phyloP scores from a whole-genome alignment of 2,329 filamentous ascomycete genomes.

The Hypoxylon sp. region DNA sequence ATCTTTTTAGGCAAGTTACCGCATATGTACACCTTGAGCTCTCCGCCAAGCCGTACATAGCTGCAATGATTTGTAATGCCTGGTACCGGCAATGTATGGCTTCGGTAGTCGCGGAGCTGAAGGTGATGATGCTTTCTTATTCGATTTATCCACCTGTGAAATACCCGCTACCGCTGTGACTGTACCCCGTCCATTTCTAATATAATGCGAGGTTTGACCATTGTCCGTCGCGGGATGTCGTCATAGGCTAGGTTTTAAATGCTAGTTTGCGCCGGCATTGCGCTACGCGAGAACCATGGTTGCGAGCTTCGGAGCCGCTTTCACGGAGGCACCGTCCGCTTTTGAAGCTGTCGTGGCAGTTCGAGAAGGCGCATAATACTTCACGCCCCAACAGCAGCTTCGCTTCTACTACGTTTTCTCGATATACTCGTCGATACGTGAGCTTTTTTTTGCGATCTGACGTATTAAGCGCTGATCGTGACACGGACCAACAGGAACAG shows the following conservation, averaged over 20 bases:
- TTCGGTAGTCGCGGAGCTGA: slow-evolving; percentile 32
- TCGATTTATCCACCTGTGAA: slow-evolving; percentile 12
- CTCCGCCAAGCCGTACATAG: neutral
- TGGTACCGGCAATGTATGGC: slow-evolving; percentile 14
- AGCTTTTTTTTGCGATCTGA: slow-evolving; percentile 20
- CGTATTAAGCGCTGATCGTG: slow-evolving; percentile 27
- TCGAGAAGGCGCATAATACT: slow-evolving; percentile 11
- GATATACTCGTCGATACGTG: slow-evolving; percentile 9
- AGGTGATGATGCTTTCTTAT: slow-evolving; percentile 17
- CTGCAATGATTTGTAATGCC: slow-evolving; percentile 19
- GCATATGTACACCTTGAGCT: slow-evolving; percentile 3
- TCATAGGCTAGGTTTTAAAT: slow-evolving; percentile 21
- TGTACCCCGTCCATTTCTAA: slow-evolving; percentile 12
- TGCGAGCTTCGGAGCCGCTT: slow-evolving; percentile 4
- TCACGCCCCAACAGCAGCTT: slow-evolving; percentile 10
- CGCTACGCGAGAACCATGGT: slow-evolving; percentile 7
- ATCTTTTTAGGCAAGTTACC: slow-evolving; percentile 26
- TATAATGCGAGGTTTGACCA: slow-evolving; percentile 12
- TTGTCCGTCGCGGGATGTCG: slow-evolving; percentile 20
- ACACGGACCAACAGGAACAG: slow-evolving; percentile 16
- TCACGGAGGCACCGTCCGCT: slow-evolving; percentile 16
- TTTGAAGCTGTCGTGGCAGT: slow-evolving; percentile 17
- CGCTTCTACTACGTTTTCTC: slow-evolving; percentile 11
- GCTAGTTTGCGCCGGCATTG: slow-evolving; percentile 16
- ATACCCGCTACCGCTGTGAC: slow-evolving; percentile 25